Evolutionary conservation across 2,329 filamentous ascomycete genomes (phyloP).

Genomic region (Fusarium domesticum): DNA sequence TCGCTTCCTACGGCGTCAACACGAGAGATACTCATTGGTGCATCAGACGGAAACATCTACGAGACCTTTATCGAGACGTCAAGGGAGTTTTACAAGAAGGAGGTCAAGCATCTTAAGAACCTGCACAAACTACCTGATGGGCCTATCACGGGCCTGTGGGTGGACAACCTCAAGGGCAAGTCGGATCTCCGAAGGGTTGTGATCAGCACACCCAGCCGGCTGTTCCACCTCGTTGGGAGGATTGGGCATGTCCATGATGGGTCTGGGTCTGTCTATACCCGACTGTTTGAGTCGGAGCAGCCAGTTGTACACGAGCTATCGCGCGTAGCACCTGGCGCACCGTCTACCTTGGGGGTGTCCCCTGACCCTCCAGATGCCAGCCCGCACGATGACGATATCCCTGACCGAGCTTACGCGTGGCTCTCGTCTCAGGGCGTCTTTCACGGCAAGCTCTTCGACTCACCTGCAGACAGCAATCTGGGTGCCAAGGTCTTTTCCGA

Average conservation of each 20-base stretch:
- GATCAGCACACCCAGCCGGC: slow-evolving; percentile 71
- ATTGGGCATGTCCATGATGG: slow-evolving; percentile 74
- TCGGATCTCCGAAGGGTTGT: slow-evolving; percentile 74
- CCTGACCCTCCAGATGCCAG: slow-evolving; percentile 63
- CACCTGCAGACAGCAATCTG: slow-evolving; percentile 58
- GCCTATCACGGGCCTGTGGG: slow-evolving; percentile 81
- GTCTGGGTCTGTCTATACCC: slow-evolving; percentile 79
- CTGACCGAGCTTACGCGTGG: slow-evolving; percentile 84
- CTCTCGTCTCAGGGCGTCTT: slow-evolving; percentile 82
- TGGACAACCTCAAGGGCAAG: slow-evolving; percentile 67
- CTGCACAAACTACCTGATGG: slow-evolving; percentile 81
- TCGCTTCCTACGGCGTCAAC: slow-evolving; percentile 90
- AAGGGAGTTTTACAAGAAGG: slow-evolving; percentile 90
- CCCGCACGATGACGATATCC: slow-evolving; percentile 56
- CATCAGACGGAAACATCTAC: slow-evolving; percentile 91
- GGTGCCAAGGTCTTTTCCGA: slow-evolving; percentile 74
- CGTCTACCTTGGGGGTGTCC: slow-evolving; percentile 69
- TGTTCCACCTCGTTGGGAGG: slow-evolving; percentile 80
- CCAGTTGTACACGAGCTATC: slow-evolving; percentile 73
- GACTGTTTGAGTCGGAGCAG: slow-evolving; percentile 82
- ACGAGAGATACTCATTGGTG: slow-evolving; percentile 86
- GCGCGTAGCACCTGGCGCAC: slow-evolving; percentile 51
- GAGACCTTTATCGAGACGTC: slow-evolving; percentile 93
- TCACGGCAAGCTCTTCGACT: slow-evolving; percentile 73
- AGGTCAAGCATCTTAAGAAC: slow-evolving; percentile 86